A percentile compares a stretch with the other conserved stretches of the same genome.
These are phyloP conservation scores for Ceratobasidium papillatum DNA, from an alignment of 1,284 basidiomycete genomes.

Conservation along the genomic window DNA sequence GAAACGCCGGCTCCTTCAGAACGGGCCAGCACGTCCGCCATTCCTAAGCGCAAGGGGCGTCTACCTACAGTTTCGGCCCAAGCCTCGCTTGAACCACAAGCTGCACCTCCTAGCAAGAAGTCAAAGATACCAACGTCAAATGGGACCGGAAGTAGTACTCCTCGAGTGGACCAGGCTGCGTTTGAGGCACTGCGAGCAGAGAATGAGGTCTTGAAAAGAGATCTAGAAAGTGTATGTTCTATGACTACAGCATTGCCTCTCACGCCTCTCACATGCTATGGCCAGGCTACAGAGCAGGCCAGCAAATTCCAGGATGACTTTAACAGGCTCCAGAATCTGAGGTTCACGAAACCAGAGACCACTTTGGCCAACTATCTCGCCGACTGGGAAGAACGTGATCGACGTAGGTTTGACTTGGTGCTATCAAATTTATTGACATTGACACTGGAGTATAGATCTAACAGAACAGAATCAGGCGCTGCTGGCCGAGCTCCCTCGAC, in stretches of 20 bases:
- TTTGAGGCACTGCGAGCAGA: slow-evolving; percentile 24
- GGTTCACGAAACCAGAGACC: slow-evolving; percentile 70
- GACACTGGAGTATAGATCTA: slow-evolving; percentile 57
- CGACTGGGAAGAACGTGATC: slow-evolving; percentile 59
- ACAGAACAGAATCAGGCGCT: slow-evolving; percentile 66
- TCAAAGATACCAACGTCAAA: background rate
- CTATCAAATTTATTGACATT: background rate
- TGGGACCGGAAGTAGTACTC: background rate
- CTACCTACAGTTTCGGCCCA: slow-evolving; percentile 1
- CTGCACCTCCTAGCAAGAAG: slow-evolving; percentile 15
- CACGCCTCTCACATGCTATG: slow-evolving; percentile 5
- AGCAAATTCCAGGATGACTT: slow-evolving; percentile 52
- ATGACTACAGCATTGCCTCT: background rate
- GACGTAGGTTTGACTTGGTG: slow-evolving; percentile 55
- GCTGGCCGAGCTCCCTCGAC: slow-evolving; percentile 61
- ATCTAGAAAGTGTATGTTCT: slow-evolving; percentile 42
- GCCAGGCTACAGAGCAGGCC: slow-evolving; percentile 46
- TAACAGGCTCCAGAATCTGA: slow-evolving; percentile 60
- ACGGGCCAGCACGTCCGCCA: slow-evolving; percentile 12
- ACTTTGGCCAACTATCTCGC: slow-evolving; percentile 59
- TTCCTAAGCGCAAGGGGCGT: slow-evolving; percentile 32
- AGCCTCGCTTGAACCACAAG: slow-evolving; percentile 8
- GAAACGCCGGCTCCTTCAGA: slow-evolving; percentile 25
- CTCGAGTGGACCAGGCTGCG: slow-evolving; percentile 1
- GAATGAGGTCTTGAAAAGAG: slow-evolving; percentile 41